Base-by-base conservation (phyloP, 2,329 filamentous ascomycete genomes). In the Hyphodiscus sp. region DNA sequence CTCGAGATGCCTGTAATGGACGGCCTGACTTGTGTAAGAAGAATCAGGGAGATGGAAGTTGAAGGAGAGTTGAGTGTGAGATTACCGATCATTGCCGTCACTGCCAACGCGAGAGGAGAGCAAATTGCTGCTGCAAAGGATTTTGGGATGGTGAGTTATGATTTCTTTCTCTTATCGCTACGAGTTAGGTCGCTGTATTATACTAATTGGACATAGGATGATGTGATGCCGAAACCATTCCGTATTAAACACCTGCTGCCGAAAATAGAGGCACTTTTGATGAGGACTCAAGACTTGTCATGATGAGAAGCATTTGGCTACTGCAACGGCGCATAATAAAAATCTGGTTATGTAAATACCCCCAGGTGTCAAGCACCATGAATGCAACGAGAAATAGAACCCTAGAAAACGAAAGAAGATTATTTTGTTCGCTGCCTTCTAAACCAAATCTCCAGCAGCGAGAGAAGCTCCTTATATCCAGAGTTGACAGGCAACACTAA, bases 1-100 rank as follows among this genome's bases (percentile, higher is more conserved):
- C 75, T 89, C 46, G 86, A 90, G 63, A 91, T 91, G 87, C 87
- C 87, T 1, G 78, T 90, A 45, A 90, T 90, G 86, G 85, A 91
- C 62, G 87, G 87, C 38, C 79, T 87, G 70, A 85, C 84, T 1
- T 89, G 86, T 59, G 83, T 86, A 11, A 76, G 76, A 47, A 78
- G 75, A 56, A 89, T 91, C 48, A 78, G 87, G 11, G 76, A 84
- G 56, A 71, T 88, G 20, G 85, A 91, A 67, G 71, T 69, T 49
- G 73, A 79, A 42, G 81, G 82, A 2, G 19, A 46, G 19, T 77
- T 87, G 41, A 73, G 74, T n/a, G 71, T 75, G 47, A 85, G 88
- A 62, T 79, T 89, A 15, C 85, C 85, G 5, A 86, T 89, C 61
- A 87, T 89, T 61, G 86, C 84, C 6, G 85, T 87, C 19, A 91